Conservation (phyloP, 768 basidiomycete genomes). For the Mycena floridula region DNA sequence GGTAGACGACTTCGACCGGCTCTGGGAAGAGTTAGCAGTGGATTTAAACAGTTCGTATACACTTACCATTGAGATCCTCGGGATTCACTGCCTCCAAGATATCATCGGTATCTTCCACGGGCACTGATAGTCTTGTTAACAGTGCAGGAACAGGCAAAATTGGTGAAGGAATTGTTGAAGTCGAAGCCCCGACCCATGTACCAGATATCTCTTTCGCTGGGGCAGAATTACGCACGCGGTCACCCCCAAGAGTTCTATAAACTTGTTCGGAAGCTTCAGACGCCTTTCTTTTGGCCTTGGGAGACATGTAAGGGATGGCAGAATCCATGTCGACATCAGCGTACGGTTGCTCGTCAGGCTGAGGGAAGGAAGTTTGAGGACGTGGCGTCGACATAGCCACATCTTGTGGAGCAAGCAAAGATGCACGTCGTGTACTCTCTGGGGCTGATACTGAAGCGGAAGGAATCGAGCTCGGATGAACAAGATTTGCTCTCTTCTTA, state of each 20-base stretch:
- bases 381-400: background rate
- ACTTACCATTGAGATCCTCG: constrained; percentile 54
- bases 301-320: constrained; percentile 40
- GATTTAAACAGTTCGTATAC: no score
- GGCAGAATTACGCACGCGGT: constrained; percentile 43
- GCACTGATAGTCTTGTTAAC: constrained; percentile 51
- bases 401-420: constrained; percentile 12
- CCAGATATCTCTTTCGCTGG: constrained; percentile 48
- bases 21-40: constrained; percentile 3
- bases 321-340: constrained; percentile 36
- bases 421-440: constrained; percentile 10
- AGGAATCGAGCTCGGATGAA: constrained; percentile 11
- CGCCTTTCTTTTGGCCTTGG: constrained; percentile 35
- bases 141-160: constrained; percentile 53
- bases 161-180: constrained; percentile 12
- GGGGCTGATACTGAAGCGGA: constrained; percentile 16
- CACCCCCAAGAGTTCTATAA: constrained; percentile 63
- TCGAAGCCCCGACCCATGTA: constrained; percentile 12
- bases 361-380: constrained; percentile 28
- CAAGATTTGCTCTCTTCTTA: constrained; percentile 50
- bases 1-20: constrained; percentile 56
- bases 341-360: constrained; percentile 44
- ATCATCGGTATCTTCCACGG: constrained; percentile 62
- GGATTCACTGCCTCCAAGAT: constrained; percentile 76
- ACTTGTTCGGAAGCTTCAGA: constrained; percentile 24